These are phyloP conservation scores for Penicillium sp. DNA, from an alignment of 2,329 filamentous ascomycete species.

Conservation along the genomic window DNA sequence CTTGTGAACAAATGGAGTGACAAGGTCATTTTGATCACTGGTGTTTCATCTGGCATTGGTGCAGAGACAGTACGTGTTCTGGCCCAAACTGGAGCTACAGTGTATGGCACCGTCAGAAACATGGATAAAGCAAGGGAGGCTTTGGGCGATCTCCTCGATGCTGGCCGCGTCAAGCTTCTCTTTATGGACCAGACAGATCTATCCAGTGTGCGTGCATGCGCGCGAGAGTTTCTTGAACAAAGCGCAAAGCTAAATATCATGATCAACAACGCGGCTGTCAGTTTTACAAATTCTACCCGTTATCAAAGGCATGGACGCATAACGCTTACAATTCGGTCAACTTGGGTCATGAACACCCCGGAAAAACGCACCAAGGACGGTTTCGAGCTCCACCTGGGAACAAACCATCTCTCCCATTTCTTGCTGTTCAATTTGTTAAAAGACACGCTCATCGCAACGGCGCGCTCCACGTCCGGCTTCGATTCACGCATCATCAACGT, in stretches of 20 bases:
- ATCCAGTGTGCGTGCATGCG: slow-evolving; percentile 29
- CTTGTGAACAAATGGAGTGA: slow-evolving; percentile 14
- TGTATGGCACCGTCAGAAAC: slow-evolving; percentile 35
- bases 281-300: no score
- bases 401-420: slow-evolving; percentile 32
- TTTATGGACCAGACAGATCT: slow-evolving; percentile 28
- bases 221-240: slow-evolving; percentile 25
- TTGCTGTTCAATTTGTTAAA: slow-evolving; percentile 28
- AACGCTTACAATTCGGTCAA: no score
- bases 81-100: slow-evolving; percentile 26
- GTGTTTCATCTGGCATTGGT: slow-evolving; percentile 36
- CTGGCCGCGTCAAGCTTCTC: slow-evolving; percentile 31
- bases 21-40: slow-evolving; percentile 12
- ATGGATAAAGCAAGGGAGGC: slow-evolving; percentile 32
- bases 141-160: slow-evolving; percentile 22
- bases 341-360: not conserved
- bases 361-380: slow-evolving; percentile 20
- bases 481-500: slow-evolving; percentile 8
- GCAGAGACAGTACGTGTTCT: slow-evolving; percentile 43
- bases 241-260: slow-evolving; percentile 23
- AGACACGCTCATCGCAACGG: slow-evolving; percentile 10
- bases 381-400: slow-evolving; percentile 28
- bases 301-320: no score
- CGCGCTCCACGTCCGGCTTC: not conserved
- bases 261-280: slow-evolving; percentile 27